phyloP scores from a whole-genome alignment of 2,329 filamentous ascomycete genomes.

The Boeremia lycopersici region DNA sequence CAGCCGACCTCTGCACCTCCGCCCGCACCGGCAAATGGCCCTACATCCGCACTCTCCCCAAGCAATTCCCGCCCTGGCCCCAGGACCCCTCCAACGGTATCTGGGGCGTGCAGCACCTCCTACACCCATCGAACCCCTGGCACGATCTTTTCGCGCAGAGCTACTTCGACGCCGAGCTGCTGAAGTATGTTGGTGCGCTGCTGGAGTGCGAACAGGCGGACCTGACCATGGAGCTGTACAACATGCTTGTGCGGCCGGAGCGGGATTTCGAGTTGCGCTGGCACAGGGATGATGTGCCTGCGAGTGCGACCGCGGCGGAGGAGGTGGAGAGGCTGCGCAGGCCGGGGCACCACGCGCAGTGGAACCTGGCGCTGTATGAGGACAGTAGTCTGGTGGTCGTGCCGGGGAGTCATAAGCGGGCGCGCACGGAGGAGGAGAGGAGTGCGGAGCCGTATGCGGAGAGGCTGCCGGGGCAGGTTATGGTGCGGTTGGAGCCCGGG shows the following conservation, averaged over 20 bases:
- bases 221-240: slow-evolving; percentile 86
- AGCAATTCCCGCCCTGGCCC: slow-evolving; percentile 89
- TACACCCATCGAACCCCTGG: slow-evolving; percentile 73
- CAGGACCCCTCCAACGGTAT: slow-evolving; percentile 68
- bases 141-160: slow-evolving; percentile 66
- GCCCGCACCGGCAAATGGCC: slow-evolving; percentile 79
- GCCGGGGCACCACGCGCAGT: slow-evolving; percentile 78
- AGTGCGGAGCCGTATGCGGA: slow-evolving; percentile 68
- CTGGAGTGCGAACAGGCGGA: slow-evolving; percentile 60
- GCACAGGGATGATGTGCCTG: slow-evolving; percentile 83
- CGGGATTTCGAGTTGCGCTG: slow-evolving; percentile 75
- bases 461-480: slow-evolving; percentile 66
- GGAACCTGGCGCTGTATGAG: slow-evolving; percentile 81
- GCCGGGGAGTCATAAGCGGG: slow-evolving; percentile 74
- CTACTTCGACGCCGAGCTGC: slow-evolving; percentile 73
- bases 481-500: slow-evolving; percentile 71
- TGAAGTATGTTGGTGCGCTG: slow-evolving; percentile 69
- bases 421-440: slow-evolving; percentile 73
- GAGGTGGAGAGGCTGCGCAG: slow-evolving; percentile 66
- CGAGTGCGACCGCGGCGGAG: slow-evolving; percentile 68
- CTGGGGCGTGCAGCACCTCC: slow-evolving; percentile 87
- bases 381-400: slow-evolving; percentile 76
- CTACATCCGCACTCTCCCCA: slow-evolving; percentile 80
- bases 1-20: slow-evolving; percentile 61
- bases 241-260: slow-evolving; percentile 78